phyloP scores from a whole-genome alignment of 345 rosid species.

The Durio zibethinus region DNA sequence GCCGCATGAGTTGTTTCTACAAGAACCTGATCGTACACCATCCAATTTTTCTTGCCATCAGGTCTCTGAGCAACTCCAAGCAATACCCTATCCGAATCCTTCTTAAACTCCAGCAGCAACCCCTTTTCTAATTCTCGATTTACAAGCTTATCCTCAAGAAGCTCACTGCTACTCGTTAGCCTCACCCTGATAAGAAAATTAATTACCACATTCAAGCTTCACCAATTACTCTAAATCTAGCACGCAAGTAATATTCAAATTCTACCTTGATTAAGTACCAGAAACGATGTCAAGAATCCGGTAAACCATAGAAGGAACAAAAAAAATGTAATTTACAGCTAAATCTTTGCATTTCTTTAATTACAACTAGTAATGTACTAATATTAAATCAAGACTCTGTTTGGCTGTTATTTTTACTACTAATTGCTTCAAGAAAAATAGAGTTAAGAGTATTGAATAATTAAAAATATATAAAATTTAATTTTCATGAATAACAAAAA shows the following conservation, averaged over 20 bases:
- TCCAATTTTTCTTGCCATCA: conserved; percentile 98
- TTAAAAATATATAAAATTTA: too few species aligned
- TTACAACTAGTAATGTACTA: background rate
- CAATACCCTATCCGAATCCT: conserved; percentile 69
- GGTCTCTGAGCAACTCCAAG: conserved; percentile 80
- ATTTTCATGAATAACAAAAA: background rate
- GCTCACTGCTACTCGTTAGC: conserved; percentile 63
- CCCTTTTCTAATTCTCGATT: conserved; percentile 61
- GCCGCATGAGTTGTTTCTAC: conserved; percentile 41
- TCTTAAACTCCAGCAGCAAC: conserved; percentile 80
- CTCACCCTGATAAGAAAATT: conserved; percentile 44
- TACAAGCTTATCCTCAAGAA: conserved; percentile 61
- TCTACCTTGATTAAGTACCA: background rate
- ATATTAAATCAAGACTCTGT: background rate
- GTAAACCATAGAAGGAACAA: background rate
- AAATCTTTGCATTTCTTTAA: background rate
- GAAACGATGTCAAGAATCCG: background rate
- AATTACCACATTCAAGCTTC: conserved; percentile 7
- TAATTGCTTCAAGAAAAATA: background rate
- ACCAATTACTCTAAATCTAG: background rate
- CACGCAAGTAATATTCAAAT: background rate
- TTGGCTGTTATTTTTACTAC: background rate
- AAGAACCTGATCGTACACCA: conserved; percentile 96
- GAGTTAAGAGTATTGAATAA: background rate
- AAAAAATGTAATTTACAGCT: background rate